Evolutionary conservation across 306 rosid species (phyloP), one percentile per base, ranked within the genome.

Genomic region (Prosopis cineraria): DNA sequence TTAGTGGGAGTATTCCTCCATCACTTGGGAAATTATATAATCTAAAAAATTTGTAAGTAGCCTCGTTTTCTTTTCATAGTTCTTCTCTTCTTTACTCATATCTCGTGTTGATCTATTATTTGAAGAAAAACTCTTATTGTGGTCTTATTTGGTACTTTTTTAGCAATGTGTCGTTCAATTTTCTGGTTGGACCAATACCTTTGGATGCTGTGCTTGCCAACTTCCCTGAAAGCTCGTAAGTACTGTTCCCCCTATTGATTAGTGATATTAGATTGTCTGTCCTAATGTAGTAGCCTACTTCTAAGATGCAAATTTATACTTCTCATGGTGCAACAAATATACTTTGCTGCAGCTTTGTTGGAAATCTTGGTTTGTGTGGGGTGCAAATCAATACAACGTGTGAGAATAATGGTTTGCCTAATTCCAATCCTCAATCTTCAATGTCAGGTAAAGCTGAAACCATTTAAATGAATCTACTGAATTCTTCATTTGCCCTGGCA

Each of bases 361-460:
- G 98, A 82, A 95, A 95, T 63, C 98, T 95, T 74, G 98, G 89
- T 68, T 80, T 95, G 88, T 95, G 98, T 73, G 98, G 97, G 65
- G 82, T 73, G 75, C 94, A 88, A 88, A 79, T 87, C 55, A 82
- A 70, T 76, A 77, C 87, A 69, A 58, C 79, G 48, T 95, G 98
- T 86, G 92, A 87, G 78, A 84, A 86, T 81, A 90, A 87, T 64
- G 87, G 78, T 81, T 85, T 84, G 1, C 81, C 93, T 29, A 79
- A 70, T 11, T 58, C 83, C 48, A 87, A 75, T 84, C 29, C 62
- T 44, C 86, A 76, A 76, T 81, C 86, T 63, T 58, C 83, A 52
- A 58, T 72, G 79, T 87, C 92, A 64, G 96, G 98, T 91, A 74
- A 72, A 83, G 55, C 48, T 56, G 69, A 36, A 24, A 24, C 6